phyloP scores from a whole-genome alignment of 1,284 basidiomycete species.

The Cryptococcus deneoformans region DNA sequence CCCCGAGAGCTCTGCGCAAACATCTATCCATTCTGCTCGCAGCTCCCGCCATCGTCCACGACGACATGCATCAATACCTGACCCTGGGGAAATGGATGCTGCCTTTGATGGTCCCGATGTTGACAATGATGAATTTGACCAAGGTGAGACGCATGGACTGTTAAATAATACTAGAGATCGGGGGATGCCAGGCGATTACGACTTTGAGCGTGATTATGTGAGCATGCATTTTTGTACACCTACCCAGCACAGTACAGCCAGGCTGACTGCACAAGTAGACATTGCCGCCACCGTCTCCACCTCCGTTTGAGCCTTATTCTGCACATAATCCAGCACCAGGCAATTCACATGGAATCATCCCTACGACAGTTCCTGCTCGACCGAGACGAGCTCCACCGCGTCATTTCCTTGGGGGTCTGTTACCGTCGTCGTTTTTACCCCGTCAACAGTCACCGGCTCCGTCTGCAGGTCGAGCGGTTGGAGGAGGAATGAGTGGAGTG shows the following conservation, averaged over 20 bases:
- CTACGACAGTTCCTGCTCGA: slow-evolving; percentile 54
- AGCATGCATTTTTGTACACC: slow-evolving; percentile 15
- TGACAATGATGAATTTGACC: slow-evolving; percentile 27
- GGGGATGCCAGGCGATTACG: slow-evolving; percentile 58
- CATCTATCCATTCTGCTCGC: slow-evolving; percentile 31
- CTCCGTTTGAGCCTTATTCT: slow-evolving; percentile 61
- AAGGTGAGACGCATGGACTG: slow-evolving; percentile 29
- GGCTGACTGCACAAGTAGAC: slow-evolving; percentile 20
- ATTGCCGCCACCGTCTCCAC: slow-evolving; percentile 71
- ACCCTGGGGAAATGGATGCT: slow-evolving; percentile 48
- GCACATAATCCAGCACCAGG: slow-evolving; percentile 63
- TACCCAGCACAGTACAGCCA: not conserved
- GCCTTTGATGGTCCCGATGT: slow-evolving; percentile 40
- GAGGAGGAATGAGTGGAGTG: slow-evolving; percentile 86
- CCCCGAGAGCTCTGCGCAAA: slow-evolving; percentile 23
- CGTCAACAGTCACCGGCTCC: slow-evolving; percentile 38
- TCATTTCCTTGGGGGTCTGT: slow-evolving; percentile 65
- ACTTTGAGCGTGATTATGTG: slow-evolving; percentile 77
- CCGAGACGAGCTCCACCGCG: slow-evolving; percentile 53
- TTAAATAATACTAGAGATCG: slow-evolving; percentile 8
- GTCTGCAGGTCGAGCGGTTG: slow-evolving; percentile 36
- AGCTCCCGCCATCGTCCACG: slow-evolving; percentile 21
- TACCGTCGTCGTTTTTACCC: slow-evolving; percentile 70
- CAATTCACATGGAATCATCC: slow-evolving; percentile 74
- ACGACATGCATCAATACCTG: slow-evolving; percentile 27